These are phyloP conservation scores for Cydonia oblonga DNA, from an alignment of 331 rosid species.

Conservation along the genomic window DNA sequence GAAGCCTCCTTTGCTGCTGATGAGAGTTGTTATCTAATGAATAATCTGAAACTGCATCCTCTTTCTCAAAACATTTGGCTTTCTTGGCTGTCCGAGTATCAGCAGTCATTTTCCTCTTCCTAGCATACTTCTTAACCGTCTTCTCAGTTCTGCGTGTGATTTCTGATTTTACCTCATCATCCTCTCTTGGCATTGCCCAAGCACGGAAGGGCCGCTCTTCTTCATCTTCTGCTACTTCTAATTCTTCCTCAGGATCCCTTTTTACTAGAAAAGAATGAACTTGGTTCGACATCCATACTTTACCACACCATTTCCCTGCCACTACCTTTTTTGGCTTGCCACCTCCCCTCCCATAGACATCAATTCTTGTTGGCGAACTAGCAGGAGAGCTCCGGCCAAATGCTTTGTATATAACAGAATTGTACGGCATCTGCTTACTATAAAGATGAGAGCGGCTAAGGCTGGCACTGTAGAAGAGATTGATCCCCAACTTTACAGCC, in stretches of 20 bases:
- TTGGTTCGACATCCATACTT: conserved; percentile 86
- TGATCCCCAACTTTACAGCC: conserved; percentile 86
- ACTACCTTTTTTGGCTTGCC: conserved; percentile 59
- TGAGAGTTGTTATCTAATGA: conserved; percentile 24
- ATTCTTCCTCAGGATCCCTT: conserved; percentile 47
- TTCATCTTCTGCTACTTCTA: conserved; percentile 31
- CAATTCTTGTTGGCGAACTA: conserved; percentile 33
- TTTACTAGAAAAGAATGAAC: conserved; percentile 63
- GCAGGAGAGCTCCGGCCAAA: conserved; percentile 59
- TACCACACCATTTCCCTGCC: conserved; percentile 91
- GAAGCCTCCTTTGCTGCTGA: conserved; percentile 14
- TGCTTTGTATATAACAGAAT: conserved; percentile 65
- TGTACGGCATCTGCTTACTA: conserved; percentile 90
- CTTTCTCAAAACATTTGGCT: conserved; percentile 24
- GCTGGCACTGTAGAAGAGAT: conserved; percentile 82
- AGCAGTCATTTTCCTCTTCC: conserved; percentile 43
- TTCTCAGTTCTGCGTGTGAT: conserved; percentile 20
- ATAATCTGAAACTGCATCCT: conserved; percentile 26
- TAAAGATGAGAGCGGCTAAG: conserved; percentile 76
- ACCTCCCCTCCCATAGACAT: conserved; percentile 47
- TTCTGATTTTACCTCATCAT: conserved; percentile 37
- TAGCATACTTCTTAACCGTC: conserved; percentile 30
- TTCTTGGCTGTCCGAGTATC: conserved; percentile 19
- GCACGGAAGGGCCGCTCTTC: conserved; percentile 30
- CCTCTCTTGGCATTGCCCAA: conserved; percentile 41